Evolutionary conservation across 495 filamentous ascomycete genomes (phyloP), one percentile per base, ranked within the genome.

Genomic region (Aspergillus ellipticus): DNA sequence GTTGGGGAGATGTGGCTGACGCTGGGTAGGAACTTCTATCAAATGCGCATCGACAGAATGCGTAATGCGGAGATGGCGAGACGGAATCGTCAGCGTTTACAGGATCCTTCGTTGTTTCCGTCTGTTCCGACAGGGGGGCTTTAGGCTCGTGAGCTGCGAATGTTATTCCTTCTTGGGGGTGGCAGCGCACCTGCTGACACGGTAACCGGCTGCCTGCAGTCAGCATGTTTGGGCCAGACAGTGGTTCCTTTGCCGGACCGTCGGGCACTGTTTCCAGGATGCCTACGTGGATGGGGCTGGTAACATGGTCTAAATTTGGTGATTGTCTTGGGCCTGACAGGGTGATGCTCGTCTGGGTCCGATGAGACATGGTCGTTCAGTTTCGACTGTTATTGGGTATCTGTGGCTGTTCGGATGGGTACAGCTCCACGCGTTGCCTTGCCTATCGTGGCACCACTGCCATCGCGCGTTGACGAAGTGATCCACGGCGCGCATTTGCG

Each of bases 31-130:
- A 84, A 83, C 28, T 94, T 97, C 67, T 94, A 90, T 67, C 89
- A 95, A 54, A 88, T 87, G 72, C 85, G 93, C 17, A 64, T 96
- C 49, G 86, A 90, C 62, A 85, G 85, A 53, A 85, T 90, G 66
- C 82, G 88, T 48, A 89, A 89, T 67, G 82, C 81, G 13, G 92
- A 96, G 66, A 80, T 88, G 47, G 85, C 90, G 24, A 93, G 85
- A 66, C 80, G 89, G 28, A 96, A 93, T 66, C 81, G 85, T 22
- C 89, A 96, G 64, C 81, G 92, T 22, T 61, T 97, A 61, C 87
- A 81, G 63, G 89, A 89, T 63, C 89, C 91, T 15, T 82, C 79
- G 26, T 74, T 83, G 16, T 96, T 96, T 54, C 93, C 93, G 6
- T 87, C 88, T 51, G 93, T 94, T 19, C 93, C 93, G 15, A 87